Evolutionary conservation across 2,329 filamentous ascomycete genomes (phyloP).

Genomic region (Bipolaris oryzae): DNA sequence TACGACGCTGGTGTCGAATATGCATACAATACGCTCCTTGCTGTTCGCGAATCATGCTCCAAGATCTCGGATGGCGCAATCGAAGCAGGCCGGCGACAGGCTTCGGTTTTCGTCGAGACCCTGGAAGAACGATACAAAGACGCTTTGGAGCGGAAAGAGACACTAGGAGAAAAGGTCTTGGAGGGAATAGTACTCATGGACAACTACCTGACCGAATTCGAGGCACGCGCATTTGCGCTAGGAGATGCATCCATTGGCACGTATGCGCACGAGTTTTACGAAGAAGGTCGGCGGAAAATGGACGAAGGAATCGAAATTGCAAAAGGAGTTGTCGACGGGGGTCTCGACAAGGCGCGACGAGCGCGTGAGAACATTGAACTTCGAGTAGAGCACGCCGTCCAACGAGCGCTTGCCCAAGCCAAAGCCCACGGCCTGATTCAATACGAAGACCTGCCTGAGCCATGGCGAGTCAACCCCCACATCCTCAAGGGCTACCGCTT

Average conservation of each 20-base stretch:
- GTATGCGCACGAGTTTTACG: constrained; percentile 74
- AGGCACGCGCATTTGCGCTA: constrained; percentile 79
- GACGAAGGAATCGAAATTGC: constrained; percentile 79
- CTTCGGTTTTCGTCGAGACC: constrained; percentile 90
- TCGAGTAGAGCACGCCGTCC: constrained; percentile 82
- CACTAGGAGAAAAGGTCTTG: constrained; percentile 88
- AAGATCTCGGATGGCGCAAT: constrained; percentile 89
- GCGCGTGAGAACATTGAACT: constrained; percentile 67
- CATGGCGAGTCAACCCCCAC: constrained; percentile 95
- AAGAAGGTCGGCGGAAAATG: constrained; percentile 77
- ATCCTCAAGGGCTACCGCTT: constrained; percentile 93
- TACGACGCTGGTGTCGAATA: constrained; percentile 83
- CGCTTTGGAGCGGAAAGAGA: constrained; percentile 81
- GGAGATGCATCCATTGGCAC: constrained; percentile 77
- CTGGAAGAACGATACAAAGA: constrained; percentile 87
- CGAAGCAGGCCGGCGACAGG: constrained; percentile 80
- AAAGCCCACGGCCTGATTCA: constrained; percentile 80
- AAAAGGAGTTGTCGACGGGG: constrained; percentile 77
- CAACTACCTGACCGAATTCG: constrained; percentile 81
- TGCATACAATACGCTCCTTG: constrained; percentile 83
- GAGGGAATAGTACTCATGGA: constrained; percentile 88
- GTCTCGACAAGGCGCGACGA: constrained; percentile 79
- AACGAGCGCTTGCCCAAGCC: constrained; percentile 75
- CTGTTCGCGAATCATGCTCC: constrained; percentile 85
- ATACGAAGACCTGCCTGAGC: constrained; percentile 88